Evolutionary conservation across 73 alveolate genomes (phyloP).

Genomic region (Symbiodinium pilosum): DNA sequence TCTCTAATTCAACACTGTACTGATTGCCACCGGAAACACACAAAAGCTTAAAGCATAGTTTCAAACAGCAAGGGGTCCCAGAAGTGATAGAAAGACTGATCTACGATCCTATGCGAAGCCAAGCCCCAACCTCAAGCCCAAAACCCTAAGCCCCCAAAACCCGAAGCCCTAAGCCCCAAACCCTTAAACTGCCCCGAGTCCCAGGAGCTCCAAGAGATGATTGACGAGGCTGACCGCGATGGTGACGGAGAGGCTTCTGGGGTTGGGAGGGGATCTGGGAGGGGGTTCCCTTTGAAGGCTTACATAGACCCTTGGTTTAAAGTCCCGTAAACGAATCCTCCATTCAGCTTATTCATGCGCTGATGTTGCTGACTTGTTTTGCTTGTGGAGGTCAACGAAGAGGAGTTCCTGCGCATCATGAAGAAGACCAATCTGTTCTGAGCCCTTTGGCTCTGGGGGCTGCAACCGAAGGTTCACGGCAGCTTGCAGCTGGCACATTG

Average conservation of each 20-base stretch:
- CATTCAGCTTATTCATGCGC: too few species aligned
- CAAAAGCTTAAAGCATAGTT: too few species aligned
- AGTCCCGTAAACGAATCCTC: too few species aligned
- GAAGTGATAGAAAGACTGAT: too few species aligned
- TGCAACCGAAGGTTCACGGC: not conserved
- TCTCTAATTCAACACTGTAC: too few species aligned
- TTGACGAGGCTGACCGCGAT: conserved; percentile 96
- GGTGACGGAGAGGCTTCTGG: conserved; percentile 95
- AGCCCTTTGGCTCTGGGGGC: conserved; percentile 11
- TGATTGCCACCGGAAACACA: too few species aligned
- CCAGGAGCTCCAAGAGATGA: conserved; percentile 90
- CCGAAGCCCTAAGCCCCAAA: too few species aligned
- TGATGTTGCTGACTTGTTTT: too few species aligned
- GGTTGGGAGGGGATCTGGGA: not conserved
- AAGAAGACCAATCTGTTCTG: conserved; percentile 96
- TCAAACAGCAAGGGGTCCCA: too few species aligned
- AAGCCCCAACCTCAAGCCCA: too few species aligned
- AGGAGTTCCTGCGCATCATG: conserved; percentile 97
- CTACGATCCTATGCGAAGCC: too few species aligned
- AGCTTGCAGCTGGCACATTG: not conserved
- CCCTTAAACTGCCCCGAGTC: not conserved
- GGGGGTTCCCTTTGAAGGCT: not conserved
- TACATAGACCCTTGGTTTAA: not conserved
- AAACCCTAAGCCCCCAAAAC: too few species aligned
- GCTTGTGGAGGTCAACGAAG: conserved; percentile 95